phyloP scores from a whole-genome alignment of 2,329 filamentous ascomycete genomes.

The Teratosphaeria zuluensis region DNA sequence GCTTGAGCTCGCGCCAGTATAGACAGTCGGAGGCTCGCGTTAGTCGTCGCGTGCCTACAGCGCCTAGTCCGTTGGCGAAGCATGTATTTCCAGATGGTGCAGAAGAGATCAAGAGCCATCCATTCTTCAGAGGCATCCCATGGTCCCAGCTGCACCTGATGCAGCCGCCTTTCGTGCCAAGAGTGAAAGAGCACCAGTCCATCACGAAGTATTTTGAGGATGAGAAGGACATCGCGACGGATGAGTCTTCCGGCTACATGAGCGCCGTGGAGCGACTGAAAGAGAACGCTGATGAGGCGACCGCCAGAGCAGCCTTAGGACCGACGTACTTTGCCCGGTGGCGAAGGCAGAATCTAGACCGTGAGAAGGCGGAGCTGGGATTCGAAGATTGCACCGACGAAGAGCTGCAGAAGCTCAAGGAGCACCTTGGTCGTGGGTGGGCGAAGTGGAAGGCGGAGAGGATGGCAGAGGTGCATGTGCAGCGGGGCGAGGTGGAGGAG shows the following conservation, averaged over 20 bases:
- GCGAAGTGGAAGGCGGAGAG: constrained; percentile 21
- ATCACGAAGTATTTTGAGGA: constrained; percentile 84
- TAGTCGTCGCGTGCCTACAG: constrained; percentile 32
- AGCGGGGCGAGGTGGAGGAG: constrained; percentile 6
- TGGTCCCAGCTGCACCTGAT: constrained; percentile 68
- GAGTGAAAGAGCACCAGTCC: constrained; percentile 43
- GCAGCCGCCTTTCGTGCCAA: constrained; percentile 69
- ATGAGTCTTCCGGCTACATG: constrained; percentile 18
- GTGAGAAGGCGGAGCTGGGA: constrained; percentile 22
- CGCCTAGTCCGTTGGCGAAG: constrained; percentile 21
- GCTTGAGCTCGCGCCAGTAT: constrained; percentile 70
- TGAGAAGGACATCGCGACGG: constrained; percentile 54
- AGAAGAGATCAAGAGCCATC: constrained; percentile 79
- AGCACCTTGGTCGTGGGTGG: constrained; percentile 21
- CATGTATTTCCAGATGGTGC: constrained; percentile 74
- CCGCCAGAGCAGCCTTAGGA: constrained; percentile 7
- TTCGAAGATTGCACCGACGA: constrained; percentile 20
- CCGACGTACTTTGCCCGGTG: constrained; percentile 11
- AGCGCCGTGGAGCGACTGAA: constrained; percentile 15
- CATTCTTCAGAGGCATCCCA: constrained; percentile 69
- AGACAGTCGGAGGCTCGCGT: constrained; percentile 49
- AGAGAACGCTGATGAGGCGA: constrained; percentile 6
- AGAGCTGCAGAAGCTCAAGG: constrained; percentile 21
- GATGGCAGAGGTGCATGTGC: constrained; percentile 13
- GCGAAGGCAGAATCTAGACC: constrained; percentile 13